These are phyloP conservation scores for Pezicula rhizophila DNA, from an alignment of 2,329 filamentous ascomycete species.

Conservation along the genomic window DNA sequence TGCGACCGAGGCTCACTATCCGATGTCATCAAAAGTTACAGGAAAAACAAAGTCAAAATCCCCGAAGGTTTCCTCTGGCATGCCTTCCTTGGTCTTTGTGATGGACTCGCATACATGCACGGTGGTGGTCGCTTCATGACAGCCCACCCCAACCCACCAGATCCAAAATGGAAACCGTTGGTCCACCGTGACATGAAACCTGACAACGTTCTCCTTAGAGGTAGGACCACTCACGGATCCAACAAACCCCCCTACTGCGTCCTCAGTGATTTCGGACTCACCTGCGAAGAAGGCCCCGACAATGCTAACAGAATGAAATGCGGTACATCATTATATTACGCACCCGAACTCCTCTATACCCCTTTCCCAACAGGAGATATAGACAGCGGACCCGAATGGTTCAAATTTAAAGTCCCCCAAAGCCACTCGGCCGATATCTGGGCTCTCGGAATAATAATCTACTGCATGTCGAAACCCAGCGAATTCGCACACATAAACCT, in stretches of 20 bases:
- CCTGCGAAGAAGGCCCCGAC: constrained; percentile 10
- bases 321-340: constrained; percentile 13
- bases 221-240: constrained; percentile 13
- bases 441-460: not conserved
- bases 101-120: constrained; percentile 21
- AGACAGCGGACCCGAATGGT: not conserved
- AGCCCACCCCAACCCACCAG: constrained; percentile 3
- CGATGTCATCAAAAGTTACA: constrained; percentile 16
- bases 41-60: constrained; percentile 2
- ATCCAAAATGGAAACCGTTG: constrained; percentile 17
- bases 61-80: constrained; percentile 25
- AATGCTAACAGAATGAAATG: constrained; percentile 1
- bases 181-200: constrained; percentile 25
- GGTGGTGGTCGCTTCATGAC: constrained; percentile 9
- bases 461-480: not conserved
- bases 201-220: constrained; percentile 23
- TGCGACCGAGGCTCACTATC: constrained; percentile 22
- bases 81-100: constrained; percentile 18
- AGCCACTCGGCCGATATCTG: not conserved
- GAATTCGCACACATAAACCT: not conserved
- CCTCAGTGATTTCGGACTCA: constrained; percentile 24
- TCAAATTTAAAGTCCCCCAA: not conserved
- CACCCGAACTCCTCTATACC: constrained; percentile 17
- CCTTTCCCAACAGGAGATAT: constrained; percentile 10
- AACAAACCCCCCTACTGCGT: constrained; percentile 21